Evolutionary conservation across 306 rosid species (phyloP).

Genomic region (Lagenaria siceraria): DNA sequence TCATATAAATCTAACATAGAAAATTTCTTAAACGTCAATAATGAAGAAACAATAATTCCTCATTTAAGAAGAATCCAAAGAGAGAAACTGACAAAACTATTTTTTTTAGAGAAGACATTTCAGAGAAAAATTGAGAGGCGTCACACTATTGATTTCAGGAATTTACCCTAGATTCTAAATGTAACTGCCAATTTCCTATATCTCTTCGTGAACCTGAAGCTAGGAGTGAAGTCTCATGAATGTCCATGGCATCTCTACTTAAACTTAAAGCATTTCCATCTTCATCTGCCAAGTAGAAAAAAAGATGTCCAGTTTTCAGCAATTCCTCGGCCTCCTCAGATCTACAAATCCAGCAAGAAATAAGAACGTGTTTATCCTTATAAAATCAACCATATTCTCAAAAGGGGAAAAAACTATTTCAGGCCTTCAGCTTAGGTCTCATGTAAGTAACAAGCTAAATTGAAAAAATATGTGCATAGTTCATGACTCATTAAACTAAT

Average conservation of each 20-base stretch:
- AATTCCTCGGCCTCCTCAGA: conserved; percentile 35
- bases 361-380: neutral
- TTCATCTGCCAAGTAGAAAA: conserved; percentile 95
- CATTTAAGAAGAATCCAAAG: neutral
- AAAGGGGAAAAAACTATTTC: neutral
- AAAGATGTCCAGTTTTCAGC: conserved; percentile 46
- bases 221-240: conserved; percentile 42
- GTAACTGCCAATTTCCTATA: conserved; percentile 89
- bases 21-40: too few relatives aligned
- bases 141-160: neutral
- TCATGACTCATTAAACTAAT: neutral
- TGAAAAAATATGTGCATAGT: neutral
- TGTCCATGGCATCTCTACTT: conserved; percentile 34
- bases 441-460: neutral
- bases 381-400: neutral
- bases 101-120: neutral
- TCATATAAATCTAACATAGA: neutral
- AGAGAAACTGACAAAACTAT: neutral
- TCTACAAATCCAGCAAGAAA: conserved; percentile 37
- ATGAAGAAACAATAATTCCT: too few relatives aligned
- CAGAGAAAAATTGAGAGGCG: neutral
- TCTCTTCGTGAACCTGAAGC: conserved; percentile 70
- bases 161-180: conserved; percentile 76
- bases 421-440: neutral
- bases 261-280: conserved; percentile 45